A percentile compares a stretch with the other conserved stretches of the same genome.
Evolutionary conservation across 306 rosid genomes (phyloP).

Genomic region (Prunus campanulata): DNA sequence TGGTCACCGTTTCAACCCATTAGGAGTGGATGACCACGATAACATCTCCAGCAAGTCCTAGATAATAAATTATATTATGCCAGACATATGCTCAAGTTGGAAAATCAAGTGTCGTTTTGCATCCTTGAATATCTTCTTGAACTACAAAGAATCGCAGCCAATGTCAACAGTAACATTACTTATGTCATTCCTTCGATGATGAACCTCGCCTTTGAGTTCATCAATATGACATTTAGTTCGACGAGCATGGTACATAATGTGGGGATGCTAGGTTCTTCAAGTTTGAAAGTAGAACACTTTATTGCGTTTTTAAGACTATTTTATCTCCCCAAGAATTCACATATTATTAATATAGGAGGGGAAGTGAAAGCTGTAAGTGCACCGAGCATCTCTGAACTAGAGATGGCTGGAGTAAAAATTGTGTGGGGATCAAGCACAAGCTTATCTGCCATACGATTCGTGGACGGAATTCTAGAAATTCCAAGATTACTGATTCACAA

Average conservation of each 20-base stretch:
- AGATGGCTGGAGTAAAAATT: too few relatives aligned
- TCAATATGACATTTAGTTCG: not conserved
- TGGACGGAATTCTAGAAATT: not conserved
- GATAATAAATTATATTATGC: slow-evolving; percentile 17
- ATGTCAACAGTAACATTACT: too few relatives aligned
- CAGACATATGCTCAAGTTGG: slow-evolving; percentile 34
- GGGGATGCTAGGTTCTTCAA: too few relatives aligned
- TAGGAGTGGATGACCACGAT: slow-evolving; percentile 10
- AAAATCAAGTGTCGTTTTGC: slow-evolving; percentile 43
- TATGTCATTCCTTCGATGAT: not conserved
- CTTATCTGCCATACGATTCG: not conserved
- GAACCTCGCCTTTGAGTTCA: not conserved
- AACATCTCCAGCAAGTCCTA: slow-evolving; percentile 19
- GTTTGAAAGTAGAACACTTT: too few relatives aligned
- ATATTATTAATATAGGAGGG: too few relatives aligned
- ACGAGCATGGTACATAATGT: too few relatives aligned
- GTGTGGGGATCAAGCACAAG: too few relatives aligned
- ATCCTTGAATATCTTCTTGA: slow-evolving; percentile 24
- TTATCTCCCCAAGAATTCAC: too few relatives aligned
- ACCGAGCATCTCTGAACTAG: too few relatives aligned
- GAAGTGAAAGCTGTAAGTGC: too few relatives aligned
- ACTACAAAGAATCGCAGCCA: not conserved
- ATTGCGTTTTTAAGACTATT: too few relatives aligned
- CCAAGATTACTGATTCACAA: slow-evolving; percentile 4
- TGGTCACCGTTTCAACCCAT: not conserved